These are phyloP conservation scores for Saxophila tyrrhenica DNA, from an alignment of 495 filamentous ascomycete genomes.

Conservation along the genomic window DNA sequence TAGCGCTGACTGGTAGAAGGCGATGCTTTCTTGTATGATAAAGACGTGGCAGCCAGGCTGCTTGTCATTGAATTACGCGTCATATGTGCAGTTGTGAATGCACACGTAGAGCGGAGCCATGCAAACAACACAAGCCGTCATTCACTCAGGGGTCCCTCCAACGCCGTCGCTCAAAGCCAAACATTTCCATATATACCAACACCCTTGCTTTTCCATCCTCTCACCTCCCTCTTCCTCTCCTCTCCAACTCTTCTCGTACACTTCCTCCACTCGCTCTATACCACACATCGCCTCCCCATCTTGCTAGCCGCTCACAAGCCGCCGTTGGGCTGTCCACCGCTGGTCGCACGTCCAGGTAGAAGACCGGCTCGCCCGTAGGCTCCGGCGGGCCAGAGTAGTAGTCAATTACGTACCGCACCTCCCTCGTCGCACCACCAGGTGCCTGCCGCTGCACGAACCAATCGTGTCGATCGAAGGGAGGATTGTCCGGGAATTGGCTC, in stretches of 20 bases:
- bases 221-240: neutral
- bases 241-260: slow-evolving; percentile 25
- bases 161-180: neutral
- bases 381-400: slow-evolving; percentile 88
- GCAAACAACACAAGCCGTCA: neutral
- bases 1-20: no score
- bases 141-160: no score
- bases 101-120: neutral
- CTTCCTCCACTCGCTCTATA: slow-evolving; percentile 66
- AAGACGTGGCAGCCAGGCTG: no score
- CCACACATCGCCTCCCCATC: slow-evolving; percentile 94
- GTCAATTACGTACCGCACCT: slow-evolving; percentile 93
- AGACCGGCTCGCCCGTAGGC: slow-evolving; percentile 83
- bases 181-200: neutral
- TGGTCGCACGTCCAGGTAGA: slow-evolving; percentile 93
- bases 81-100: neutral
- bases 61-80: no score
- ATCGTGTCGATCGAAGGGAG: slow-evolving; percentile 96
- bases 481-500: slow-evolving; percentile 61
- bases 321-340: slow-evolving; percentile 73
- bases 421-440: slow-evolving; percentile 47
- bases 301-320: slow-evolving; percentile 68
- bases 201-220: neutral
- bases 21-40: no score
- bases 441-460: slow-evolving; percentile 75